Percentiles rank a stretch among this genome's conserved stretches.
Conservation (phyloP, 2,329 filamentous ascomycete species). For the Metarhizium album region DNA sequence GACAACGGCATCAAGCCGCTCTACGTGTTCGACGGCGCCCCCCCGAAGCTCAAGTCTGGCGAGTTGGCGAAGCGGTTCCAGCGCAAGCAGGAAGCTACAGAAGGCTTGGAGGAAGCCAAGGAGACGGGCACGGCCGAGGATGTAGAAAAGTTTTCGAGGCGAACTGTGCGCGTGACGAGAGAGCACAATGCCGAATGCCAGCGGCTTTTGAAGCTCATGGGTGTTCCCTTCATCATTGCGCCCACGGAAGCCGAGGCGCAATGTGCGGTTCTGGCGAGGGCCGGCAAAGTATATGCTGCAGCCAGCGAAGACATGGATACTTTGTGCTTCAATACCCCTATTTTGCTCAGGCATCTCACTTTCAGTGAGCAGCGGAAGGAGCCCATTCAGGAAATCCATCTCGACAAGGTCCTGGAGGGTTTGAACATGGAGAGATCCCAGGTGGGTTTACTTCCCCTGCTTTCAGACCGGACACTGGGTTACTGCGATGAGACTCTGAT, state of each 20-base stretch:
- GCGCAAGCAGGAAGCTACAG: constrained; percentile 84
- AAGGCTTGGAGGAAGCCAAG: constrained; percentile 87
- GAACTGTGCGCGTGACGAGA: constrained; percentile 87
- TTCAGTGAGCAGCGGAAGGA: constrained; percentile 97
- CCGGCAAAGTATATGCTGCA: constrained; percentile 91
- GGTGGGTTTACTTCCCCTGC: constrained; percentile 39
- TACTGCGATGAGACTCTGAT: background rate
- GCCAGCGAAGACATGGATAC: constrained; percentile 99
- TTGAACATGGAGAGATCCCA: constrained; percentile 79
- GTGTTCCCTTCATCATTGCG: constrained; percentile 86
- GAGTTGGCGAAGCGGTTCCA: constrained; percentile 94
- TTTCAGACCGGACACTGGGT: background rate
- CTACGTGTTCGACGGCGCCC: constrained; percentile 95
- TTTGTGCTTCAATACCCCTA: constrained; percentile 85
- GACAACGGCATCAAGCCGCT: constrained; percentile 98
- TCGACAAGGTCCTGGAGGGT: constrained; percentile 78
- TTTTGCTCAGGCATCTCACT: constrained; percentile 83
- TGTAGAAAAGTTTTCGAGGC: constrained; percentile 92
- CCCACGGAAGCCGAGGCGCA: constrained; percentile 97
- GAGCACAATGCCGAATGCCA: constrained; percentile 97
- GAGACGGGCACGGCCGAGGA: constrained; percentile 95
- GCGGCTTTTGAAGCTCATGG: constrained; percentile 84
- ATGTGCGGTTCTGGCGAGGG: constrained; percentile 79
- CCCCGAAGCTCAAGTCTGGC: constrained; percentile 93
- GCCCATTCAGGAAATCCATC: constrained; percentile 88